Evolutionary conservation across 148 eudicot species (phyloP), one percentile per base, ranked within the genome.

Genomic region (Nepenthes mirabilis): DNA sequence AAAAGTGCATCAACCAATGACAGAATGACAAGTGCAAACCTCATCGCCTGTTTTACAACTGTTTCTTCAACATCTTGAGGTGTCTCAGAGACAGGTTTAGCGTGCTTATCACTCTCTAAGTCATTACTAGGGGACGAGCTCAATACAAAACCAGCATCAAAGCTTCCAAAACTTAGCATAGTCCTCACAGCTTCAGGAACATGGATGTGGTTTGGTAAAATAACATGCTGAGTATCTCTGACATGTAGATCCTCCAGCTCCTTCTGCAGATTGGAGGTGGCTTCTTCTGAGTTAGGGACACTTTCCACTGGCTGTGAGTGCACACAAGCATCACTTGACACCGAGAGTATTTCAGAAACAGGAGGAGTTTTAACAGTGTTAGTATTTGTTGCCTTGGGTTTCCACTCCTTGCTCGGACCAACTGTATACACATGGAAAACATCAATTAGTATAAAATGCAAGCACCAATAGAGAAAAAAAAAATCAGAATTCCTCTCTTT

Each of bases 81-180:
- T 52, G 70, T 68, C 66, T 80, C 90, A 64, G 80, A 72, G 63
- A 62, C 13, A 37, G 75, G 52, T 65, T 62, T 57, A 10, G 82
- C 54, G 70, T 57, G 69, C 70, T 60, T 75, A 13, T 71, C 77
- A 49, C 54, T 73, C 62, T 72, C 76, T 53, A 69, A 60, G 57
- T 55, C 77, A 70, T 62, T 66, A 33, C 57, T 47, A 51, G 11
- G 47, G 70, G 65, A 66, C 43, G 80, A 58, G 51, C 62, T 58
- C 37, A 82, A 56, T 33, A 75, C 74, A 74, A 86, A 76, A 69
- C 71, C 74, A 49, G 86, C 70, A 72, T 83, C 95, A 75, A 90
- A 90, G 72, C 97, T 90, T 75, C 95, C 97, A 73, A 90, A 90
- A 67, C 79, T 78, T 58, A 90, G 77, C 57, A 84, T 78, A 51